phyloP scores from a whole-genome alignment of 192 early-diverging fungal genomes.

The Umbelopsis vinacea region DNA sequence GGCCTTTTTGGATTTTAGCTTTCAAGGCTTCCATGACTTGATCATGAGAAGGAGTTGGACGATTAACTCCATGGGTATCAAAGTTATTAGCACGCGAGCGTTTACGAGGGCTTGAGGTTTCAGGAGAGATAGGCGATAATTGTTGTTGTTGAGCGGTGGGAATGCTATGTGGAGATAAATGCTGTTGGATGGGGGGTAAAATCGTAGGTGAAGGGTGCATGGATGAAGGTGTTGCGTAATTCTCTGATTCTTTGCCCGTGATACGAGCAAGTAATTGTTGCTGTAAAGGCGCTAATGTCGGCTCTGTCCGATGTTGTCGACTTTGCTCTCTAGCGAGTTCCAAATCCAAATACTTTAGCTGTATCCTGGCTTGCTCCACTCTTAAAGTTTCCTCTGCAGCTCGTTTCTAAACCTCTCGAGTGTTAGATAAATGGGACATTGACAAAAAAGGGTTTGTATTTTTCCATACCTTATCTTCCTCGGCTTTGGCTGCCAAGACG shows the following conservation, averaged over 20 bases:
- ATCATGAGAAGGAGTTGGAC: slow-evolving; percentile 27
- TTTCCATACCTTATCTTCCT: slow-evolving; percentile 37
- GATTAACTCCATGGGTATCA: slow-evolving; percentile 21
- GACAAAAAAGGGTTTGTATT: too few relatives aligned
- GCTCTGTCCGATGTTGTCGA: slow-evolving; percentile 7
- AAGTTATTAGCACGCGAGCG: slow-evolving; percentile 19
- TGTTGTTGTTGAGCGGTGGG: slow-evolving; percentile 3
- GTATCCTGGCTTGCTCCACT: slow-evolving; percentile 35
- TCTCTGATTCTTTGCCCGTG: slow-evolving; percentile 27
- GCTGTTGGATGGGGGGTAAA: slow-evolving; percentile 9
- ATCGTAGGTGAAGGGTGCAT: slow-evolving; percentile 4
- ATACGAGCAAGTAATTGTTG: slow-evolving; percentile 41
- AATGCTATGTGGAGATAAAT: slow-evolving; percentile 8
- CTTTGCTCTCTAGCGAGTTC: slow-evolving; percentile 30
- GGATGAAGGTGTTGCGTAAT: slow-evolving; percentile 6
- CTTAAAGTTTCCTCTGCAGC: slow-evolving; percentile 37
- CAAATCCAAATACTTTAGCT: slow-evolving; percentile 34
- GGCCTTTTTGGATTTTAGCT: slow-evolving; percentile 41
- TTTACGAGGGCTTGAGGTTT: slow-evolving; percentile 13
- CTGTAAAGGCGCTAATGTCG: slow-evolving; percentile 31
- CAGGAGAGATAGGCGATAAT: slow-evolving; percentile 11
- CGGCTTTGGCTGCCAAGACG: slow-evolving; percentile 33
- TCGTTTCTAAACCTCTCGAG: slow-evolving; percentile 25
- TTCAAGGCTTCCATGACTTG: slow-evolving; percentile 41
- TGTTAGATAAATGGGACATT: background rate